Percentiles rank a stretch among this genome's conserved stretches.
Evolutionary conservation across 2,329 filamentous ascomycete species (phyloP).

Genomic region (Penicillium sclerotiorum): DNA sequence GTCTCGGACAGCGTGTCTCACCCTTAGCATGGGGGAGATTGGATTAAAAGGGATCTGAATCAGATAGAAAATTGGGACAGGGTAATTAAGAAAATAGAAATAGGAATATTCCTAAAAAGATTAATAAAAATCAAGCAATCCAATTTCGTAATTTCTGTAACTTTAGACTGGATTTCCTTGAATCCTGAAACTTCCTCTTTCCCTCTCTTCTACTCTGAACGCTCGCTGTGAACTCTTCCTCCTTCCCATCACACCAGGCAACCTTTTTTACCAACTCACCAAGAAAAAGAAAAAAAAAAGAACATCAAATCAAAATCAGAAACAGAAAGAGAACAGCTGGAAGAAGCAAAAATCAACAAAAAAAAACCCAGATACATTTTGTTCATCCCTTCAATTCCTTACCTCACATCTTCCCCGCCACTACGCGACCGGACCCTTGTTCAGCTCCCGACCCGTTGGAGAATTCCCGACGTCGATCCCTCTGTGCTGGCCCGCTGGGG

Average conservation of each 20-base stretch:
- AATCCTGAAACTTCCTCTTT: too few species aligned
- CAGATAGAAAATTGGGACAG: slow-evolving; percentile 6
- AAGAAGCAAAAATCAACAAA: background rate
- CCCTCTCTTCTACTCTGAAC: background rate
- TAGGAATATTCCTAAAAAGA: too few species aligned
- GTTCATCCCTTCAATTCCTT: slow-evolving; percentile 16
- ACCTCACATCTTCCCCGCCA: slow-evolving; percentile 15
- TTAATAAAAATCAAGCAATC: too few species aligned
- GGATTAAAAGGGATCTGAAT: slow-evolving; percentile 10
- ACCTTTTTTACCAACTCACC: background rate
- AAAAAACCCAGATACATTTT: background rate
- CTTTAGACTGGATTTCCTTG: background rate
- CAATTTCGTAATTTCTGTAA: background rate
- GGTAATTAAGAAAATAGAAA: too few species aligned
- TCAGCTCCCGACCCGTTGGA: slow-evolving; percentile 12
- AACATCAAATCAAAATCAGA: background rate
- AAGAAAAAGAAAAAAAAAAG: background rate
- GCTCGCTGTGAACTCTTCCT: too few species aligned
- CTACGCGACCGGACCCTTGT: slow-evolving; percentile 13
- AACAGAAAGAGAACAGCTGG: background rate
- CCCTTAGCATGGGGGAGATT: slow-evolving; percentile 7
- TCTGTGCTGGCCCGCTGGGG: slow-evolving; percentile 20
- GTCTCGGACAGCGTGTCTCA: slow-evolving; percentile 21
- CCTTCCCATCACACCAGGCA: background rate
- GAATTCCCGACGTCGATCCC: slow-evolving; percentile 20